Conservation (phyloP, 768 basidiomycete genomes). For the Postia placenta region DNA sequence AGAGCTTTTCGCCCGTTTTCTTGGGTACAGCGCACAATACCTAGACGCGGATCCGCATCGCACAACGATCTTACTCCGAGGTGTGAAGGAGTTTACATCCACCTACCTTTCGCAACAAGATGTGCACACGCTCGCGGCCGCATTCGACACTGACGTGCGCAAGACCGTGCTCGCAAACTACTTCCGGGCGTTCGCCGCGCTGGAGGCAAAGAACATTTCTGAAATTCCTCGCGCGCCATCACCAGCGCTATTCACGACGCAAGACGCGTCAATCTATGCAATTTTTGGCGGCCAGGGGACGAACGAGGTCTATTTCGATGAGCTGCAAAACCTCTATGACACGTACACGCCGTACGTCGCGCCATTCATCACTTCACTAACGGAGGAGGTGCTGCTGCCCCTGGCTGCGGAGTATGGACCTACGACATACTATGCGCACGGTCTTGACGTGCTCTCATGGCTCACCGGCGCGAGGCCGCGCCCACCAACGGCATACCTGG, state of each 20-base stretch:
- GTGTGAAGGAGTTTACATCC: conserved; percentile 72
- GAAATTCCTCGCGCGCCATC: conserved; percentile 53
- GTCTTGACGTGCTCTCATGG: conserved; percentile 82
- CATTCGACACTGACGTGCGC: conserved; percentile 71
- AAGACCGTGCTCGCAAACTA: conserved; percentile 74
- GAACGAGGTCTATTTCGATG: conserved; percentile 98
- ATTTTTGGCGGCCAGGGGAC: conserved; percentile 97
- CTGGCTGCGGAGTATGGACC: conserved; percentile 57
- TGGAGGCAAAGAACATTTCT: conserved; percentile 49
- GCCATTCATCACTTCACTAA: conserved; percentile 59
- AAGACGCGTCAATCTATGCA: conserved; percentile 74
- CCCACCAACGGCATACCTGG: conserved; percentile 81
- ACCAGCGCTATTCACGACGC: conserved; percentile 65
- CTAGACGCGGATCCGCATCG: conserved; percentile 51
- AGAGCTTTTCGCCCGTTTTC: conserved; percentile 79
- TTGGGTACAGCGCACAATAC: conserved; percentile 67
- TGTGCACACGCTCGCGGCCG: conserved; percentile 74
- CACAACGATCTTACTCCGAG: conserved; percentile 63
- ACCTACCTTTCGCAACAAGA: conserved; percentile 69
- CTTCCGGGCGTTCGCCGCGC: conserved; percentile 66
- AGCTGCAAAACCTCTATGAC: conserved; percentile 87
- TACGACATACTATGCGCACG: conserved; percentile 67
- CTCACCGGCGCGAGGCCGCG: conserved; percentile 63
- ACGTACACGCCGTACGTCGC: conserved; percentile 85
- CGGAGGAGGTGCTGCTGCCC: conserved; percentile 62